A percentile compares a stretch with the other conserved stretches of the same genome.
Conservation (phyloP, 805 yeast genomes). For the Grigorovia humatica region DNA sequence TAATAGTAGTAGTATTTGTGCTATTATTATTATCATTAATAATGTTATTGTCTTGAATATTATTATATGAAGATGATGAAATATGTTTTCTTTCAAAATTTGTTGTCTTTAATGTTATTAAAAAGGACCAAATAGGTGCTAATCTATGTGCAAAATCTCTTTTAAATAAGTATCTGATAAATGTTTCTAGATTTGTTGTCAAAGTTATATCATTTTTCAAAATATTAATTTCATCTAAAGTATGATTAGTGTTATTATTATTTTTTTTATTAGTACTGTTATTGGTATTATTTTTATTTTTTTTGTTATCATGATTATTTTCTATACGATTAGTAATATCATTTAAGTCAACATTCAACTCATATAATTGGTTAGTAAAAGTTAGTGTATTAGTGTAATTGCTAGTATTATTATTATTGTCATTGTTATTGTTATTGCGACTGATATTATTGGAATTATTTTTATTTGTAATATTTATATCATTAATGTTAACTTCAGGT, state of each 20-base stretch:
- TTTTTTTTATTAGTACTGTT: background rate
- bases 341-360: constrained; percentile 12
- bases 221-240: constrained; percentile 4
- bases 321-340: constrained; percentile 3
- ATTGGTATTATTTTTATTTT: background rate
- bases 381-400: background rate
- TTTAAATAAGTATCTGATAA: constrained; percentile 22
- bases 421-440: constrained; percentile 5
- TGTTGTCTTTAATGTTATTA: constrained; percentile 43
- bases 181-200: constrained; percentile 24
- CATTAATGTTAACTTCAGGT: constrained; percentile 16
- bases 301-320: constrained; percentile 7
- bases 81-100: constrained; percentile 35
- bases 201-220: constrained; percentile 14
- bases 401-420: background rate
- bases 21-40: background rate
- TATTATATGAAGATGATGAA: constrained; percentile 22
- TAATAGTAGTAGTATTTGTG: background rate
- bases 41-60: background rate
- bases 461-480: constrained; percentile 2
- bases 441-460: constrained; percentile 9
- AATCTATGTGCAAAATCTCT: constrained; percentile 19
- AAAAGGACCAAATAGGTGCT: constrained; percentile 47
- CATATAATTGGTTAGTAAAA: constrained; percentile 18
- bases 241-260: background rate